Conservation (phyloP, 2,329 filamentous ascomycete species). For the Fusarium miscanthi region DNA sequence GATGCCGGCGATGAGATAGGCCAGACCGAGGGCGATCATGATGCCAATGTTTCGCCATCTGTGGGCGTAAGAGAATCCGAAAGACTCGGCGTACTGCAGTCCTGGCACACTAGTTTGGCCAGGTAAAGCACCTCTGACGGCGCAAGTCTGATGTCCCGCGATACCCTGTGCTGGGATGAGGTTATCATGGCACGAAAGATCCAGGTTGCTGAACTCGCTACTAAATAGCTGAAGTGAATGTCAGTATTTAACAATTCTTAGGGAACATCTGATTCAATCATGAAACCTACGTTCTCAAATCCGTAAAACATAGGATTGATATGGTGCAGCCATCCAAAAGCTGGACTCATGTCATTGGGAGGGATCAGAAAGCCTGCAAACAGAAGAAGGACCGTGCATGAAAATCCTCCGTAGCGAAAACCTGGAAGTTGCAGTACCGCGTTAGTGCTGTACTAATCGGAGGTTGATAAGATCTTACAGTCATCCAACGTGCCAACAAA, state of each 20-base stretch:
- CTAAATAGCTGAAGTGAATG: neutral
- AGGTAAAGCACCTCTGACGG: neutral
- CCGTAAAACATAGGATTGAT: neutral
- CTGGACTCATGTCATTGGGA: neutral
- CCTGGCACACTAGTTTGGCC: neutral
- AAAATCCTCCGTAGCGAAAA: neutral
- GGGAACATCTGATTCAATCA: rapidly evolving
- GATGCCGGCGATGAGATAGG: neutral
- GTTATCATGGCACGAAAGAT: neutral
- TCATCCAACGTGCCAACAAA: neutral
- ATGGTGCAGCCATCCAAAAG: neutral
- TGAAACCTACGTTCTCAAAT: neutral
- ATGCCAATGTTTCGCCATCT: neutral
- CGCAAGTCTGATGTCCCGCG: neutral
- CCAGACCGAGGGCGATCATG: neutral
- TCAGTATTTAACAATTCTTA: rapidly evolving
- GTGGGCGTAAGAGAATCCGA: neutral
- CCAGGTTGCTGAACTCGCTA: neutral
- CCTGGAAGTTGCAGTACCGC: neutral
- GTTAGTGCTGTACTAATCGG: neutral
- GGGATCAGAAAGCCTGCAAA: neutral
- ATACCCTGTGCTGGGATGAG: neutral
- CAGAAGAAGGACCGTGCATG: neutral
- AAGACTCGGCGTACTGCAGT: neutral
- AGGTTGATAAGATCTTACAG: neutral